Conservation (phyloP, 371 early-diverging fungal species). For the Entomophthora muscae region DNA sequence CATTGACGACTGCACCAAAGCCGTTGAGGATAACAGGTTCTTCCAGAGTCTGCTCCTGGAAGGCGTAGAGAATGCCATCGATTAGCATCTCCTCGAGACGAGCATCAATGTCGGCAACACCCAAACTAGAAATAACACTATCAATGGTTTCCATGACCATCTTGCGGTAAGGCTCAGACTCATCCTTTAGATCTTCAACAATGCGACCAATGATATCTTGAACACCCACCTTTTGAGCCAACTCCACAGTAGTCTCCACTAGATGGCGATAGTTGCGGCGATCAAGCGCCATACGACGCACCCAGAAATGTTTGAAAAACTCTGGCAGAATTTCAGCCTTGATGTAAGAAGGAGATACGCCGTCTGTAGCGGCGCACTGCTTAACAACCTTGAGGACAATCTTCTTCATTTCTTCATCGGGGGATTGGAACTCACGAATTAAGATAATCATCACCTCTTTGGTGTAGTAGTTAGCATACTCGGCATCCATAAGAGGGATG, state of each 20-base stretch:
- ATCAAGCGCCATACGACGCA: slow-evolving; percentile 91
- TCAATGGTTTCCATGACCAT: slow-evolving; percentile 96
- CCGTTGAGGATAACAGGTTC: slow-evolving; percentile 86
- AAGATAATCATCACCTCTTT: slow-evolving; percentile 81
- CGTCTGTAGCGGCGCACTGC: slow-evolving; percentile 89
- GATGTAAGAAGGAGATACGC: slow-evolving; percentile 71
- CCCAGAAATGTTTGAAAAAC: slow-evolving; percentile 94
- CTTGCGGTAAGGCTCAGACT: slow-evolving; percentile 81
- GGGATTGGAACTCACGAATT: slow-evolving; percentile 89
- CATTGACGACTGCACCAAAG: slow-evolving; percentile 85
- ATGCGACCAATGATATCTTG: slow-evolving; percentile 70
- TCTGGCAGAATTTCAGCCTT: slow-evolving; percentile 79
- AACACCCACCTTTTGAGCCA: slow-evolving; percentile 85
- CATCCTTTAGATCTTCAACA: slow-evolving; percentile 86
- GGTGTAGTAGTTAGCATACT: slow-evolving; percentile 84
- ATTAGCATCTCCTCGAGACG: slow-evolving; percentile 81
- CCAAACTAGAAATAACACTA: slow-evolving; percentile 54
- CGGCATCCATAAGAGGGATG: slow-evolving; percentile 92
- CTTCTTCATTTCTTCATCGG: slow-evolving; percentile 96
- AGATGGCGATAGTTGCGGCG: slow-evolving; percentile 79
- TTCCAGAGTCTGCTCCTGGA: slow-evolving; percentile 90
- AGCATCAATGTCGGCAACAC: slow-evolving; percentile 79
- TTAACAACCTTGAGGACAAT: slow-evolving; percentile 92
- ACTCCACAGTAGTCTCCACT: slow-evolving; percentile 87
- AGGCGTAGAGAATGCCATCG: slow-evolving; percentile 90